Conservation (phyloP, 305 asterid genomes). For the Plantago coronopus region DNA sequence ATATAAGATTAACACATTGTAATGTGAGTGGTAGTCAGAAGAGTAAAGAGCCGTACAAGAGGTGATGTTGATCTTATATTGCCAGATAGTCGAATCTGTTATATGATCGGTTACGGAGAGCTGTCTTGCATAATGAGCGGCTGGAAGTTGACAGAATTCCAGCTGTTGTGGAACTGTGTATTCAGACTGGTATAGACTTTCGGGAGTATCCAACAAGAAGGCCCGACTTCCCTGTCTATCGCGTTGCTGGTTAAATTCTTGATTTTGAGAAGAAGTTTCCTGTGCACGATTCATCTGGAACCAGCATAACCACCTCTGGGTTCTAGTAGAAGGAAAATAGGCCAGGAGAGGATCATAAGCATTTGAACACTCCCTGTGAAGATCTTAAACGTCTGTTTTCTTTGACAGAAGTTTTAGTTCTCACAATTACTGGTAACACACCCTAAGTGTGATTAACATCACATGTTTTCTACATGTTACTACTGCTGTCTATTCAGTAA, state of each 20-base stretch:
- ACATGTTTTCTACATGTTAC: no score
- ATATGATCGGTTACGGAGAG: slow-evolving; percentile 66
- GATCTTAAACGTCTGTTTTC: slow-evolving; percentile 46
- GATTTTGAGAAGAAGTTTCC: slow-evolving; percentile 73
- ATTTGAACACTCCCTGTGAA: slow-evolving; percentile 24
- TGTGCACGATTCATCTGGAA: slow-evolving; percentile 30
- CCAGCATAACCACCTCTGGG: slow-evolving; percentile 35
- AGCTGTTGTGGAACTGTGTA: slow-evolving; percentile 62
- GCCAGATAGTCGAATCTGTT: slow-evolving; percentile 53
- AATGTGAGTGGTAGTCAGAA: slow-evolving; percentile 45
- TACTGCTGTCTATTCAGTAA: no score
- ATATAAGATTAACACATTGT: slow-evolving; percentile 64
- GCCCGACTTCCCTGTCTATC: slow-evolving; percentile 52
- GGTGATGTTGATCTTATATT: slow-evolving; percentile 52
- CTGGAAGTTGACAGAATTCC: slow-evolving; percentile 70
- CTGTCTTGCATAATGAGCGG: slow-evolving; percentile 67
- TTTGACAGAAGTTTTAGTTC: slow-evolving; percentile 12
- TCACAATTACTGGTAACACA: not conserved
- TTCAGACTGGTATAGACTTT: slow-evolving; percentile 72
- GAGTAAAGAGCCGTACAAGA: slow-evolving; percentile 50
- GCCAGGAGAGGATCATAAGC: slow-evolving; percentile 19
- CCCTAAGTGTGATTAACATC: not conserved
- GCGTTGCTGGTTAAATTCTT: slow-evolving; percentile 60
- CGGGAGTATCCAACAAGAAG: slow-evolving; percentile 56
- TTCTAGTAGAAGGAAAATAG: slow-evolving; percentile 39